phyloP scores from a whole-genome alignment of 2,329 filamentous ascomycete species.

The Cyanodermella asteris region DNA sequence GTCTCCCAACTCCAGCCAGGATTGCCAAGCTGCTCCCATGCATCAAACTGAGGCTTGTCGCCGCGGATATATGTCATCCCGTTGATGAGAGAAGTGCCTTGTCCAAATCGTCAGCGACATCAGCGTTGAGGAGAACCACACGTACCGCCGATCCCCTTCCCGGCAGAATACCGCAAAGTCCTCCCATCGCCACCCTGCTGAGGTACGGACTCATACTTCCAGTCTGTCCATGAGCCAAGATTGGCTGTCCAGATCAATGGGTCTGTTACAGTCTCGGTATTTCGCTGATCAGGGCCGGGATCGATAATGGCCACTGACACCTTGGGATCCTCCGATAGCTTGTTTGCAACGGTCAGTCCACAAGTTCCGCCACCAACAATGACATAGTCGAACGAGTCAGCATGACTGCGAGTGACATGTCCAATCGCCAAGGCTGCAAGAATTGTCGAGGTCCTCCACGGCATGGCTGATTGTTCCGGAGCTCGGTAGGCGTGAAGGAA shows the following conservation, averaged over 20 bases:
- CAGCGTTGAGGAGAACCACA: constrained; percentile 6
- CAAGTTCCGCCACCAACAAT: constrained; percentile 16
- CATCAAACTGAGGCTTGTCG: constrained; percentile 14
- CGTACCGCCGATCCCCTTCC: constrained; percentile 16
- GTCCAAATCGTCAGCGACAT: constrained; percentile 6
- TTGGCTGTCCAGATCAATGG: no score
- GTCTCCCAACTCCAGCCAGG: constrained; percentile 20
- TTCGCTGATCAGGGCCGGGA: constrained; percentile 13
- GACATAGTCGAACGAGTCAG: no score
- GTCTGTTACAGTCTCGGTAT: constrained; percentile 13
- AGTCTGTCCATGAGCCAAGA: no score
- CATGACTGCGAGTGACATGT: no score
- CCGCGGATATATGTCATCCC: constrained; percentile 15
- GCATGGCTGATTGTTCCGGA: no score
- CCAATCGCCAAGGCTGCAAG: no score
- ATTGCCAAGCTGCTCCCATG: constrained; percentile 20
- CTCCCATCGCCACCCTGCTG: no score
- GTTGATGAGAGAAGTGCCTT: constrained; percentile 15
- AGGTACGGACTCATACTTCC: constrained; percentile 12
- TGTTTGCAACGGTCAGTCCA: constrained; percentile 15
- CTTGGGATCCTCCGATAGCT: constrained; percentile 14
- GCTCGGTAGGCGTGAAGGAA: no score
- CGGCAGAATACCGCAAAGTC: no score
- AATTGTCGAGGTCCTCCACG: no score
- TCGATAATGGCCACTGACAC: constrained; percentile 19